Conservation (phyloP, 139 green algal species). For the Auxenochlorella pyrenoidosa region DNA sequence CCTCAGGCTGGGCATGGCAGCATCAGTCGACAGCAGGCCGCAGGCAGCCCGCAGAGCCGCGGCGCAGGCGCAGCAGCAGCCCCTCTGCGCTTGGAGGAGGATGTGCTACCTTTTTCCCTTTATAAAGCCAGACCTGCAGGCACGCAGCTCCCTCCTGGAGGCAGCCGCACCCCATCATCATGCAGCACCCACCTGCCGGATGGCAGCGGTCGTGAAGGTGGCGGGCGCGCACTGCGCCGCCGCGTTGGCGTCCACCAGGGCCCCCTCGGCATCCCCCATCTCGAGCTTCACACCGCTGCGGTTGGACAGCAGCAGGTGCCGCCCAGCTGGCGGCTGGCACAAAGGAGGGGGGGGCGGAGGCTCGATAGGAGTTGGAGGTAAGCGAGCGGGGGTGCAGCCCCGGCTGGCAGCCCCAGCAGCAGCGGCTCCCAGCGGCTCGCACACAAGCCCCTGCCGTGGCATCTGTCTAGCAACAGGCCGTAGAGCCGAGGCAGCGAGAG, state of each 20-base stretch:
- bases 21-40: not conserved
- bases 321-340: not conserved
- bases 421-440: too few species aligned
- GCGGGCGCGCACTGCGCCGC: slow-evolving; percentile 54
- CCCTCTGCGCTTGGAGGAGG: not conserved
- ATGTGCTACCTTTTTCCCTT: not conserved
- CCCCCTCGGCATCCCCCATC: slow-evolving; percentile 53
- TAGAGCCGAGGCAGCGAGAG: too few species aligned
- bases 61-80: not conserved
- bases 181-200: slow-evolving; percentile 64
- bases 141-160: too few species aligned
- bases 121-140: too few species aligned
- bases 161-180: not conserved
- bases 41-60: not conserved
- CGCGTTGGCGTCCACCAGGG: slow-evolving; percentile 54
- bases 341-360: not conserved
- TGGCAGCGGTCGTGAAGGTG: slow-evolving; percentile 61
- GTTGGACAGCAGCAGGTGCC: slow-evolving; percentile 71
- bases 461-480: too few species aligned
- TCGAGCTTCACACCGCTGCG: slow-evolving; percentile 52
- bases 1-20: not conserved
- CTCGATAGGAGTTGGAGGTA: too few species aligned
- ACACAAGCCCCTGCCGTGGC: too few species aligned
- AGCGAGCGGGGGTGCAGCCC: too few species aligned
- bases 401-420: too few species aligned